Conservation (phyloP, 2,329 filamentous ascomycete species). For the Neophaeococcomyces aloes region DNA sequence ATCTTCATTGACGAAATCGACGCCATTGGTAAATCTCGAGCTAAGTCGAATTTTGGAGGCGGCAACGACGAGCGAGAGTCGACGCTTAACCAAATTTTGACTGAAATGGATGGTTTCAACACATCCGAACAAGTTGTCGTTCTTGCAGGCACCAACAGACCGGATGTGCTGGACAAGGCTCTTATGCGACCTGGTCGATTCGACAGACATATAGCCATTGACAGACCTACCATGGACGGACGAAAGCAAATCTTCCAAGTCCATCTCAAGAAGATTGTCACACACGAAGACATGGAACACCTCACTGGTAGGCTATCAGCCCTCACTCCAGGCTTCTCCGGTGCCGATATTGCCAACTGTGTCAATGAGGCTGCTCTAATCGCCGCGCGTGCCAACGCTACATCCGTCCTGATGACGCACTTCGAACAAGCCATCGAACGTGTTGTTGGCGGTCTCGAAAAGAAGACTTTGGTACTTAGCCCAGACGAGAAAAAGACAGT, state of each 20-base stretch:
- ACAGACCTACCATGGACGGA: constrained; percentile 91
- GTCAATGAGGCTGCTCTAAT: constrained; percentile 96
- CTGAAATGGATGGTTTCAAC: constrained; percentile 99
- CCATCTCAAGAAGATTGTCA: constrained; percentile 89
- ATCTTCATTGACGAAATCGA: constrained; percentile 99
- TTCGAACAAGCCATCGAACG: constrained; percentile 98
- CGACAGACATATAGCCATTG: constrained; percentile 90
- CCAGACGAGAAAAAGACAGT: constrained; percentile 92
- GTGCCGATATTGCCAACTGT: constrained; percentile 96
- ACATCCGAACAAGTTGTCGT: constrained; percentile 94
- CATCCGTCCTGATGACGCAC: constrained; percentile 74
- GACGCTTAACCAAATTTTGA: constrained; percentile 94
- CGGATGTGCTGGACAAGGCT: constrained; percentile 88
- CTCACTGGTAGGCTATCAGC: constrained; percentile 81
- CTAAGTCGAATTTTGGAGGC: constrained; percentile 71
- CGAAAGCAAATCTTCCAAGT: constrained; percentile 93
- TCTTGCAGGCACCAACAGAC: constrained; percentile 88
- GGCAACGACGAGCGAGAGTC: constrained; percentile 96
- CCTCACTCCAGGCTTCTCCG: constrained; percentile 89
- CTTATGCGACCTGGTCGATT: constrained; percentile 95
- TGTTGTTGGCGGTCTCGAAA: constrained; percentile 90
- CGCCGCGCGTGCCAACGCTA: constrained; percentile 72
- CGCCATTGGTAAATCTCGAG: constrained; percentile 83
- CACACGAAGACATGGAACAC: constrained; percentile 77
- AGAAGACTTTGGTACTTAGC: constrained; percentile 88